Percentiles rank a stretch among this genome's conserved stretches.
Evolutionary conservation across 495 filamentous ascomycete genomes (phyloP).

Genomic region (Penicillium coffeae): DNA sequence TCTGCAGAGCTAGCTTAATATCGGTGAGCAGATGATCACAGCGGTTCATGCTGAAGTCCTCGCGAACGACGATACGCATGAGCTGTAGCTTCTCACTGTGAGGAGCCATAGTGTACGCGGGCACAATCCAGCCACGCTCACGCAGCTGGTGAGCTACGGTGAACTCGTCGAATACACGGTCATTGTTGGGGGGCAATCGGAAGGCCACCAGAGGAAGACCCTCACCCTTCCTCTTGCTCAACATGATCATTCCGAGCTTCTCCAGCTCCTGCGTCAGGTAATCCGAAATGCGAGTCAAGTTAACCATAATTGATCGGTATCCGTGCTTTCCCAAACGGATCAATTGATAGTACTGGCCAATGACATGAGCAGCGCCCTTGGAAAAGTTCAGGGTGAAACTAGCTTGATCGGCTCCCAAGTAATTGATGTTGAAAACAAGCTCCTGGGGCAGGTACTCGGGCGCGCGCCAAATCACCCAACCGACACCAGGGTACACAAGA

Average conservation of each 20-base stretch:
- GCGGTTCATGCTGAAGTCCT: conserved; percentile 76
- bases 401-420: conserved; percentile 90
- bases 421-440: conserved; percentile 97
- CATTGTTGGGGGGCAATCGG: conserved; percentile 56
- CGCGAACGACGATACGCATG: conserved; percentile 83
- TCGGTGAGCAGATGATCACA: conserved; percentile 71
- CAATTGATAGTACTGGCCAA: conserved; percentile 94
- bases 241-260: conserved; percentile 75
- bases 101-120: conserved; percentile 93
- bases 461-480: conserved; percentile 86
- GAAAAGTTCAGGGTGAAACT: conserved; percentile 97
- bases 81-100: conserved; percentile 73
- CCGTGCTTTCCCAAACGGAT: conserved; percentile 88
- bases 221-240: conserved; percentile 68
- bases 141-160: conserved; percentile 77
- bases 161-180: conserved; percentile 77
- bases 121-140: conserved; percentile 82
- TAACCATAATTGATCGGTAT: conserved; percentile 81
- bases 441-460: conserved; percentile 82
- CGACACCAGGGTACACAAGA: conserved; percentile 81
- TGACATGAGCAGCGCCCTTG: conserved; percentile 86
- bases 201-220: conserved; percentile 87
- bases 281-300: conserved; percentile 77
- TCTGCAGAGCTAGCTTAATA: conserved; percentile 63
- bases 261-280: conserved; percentile 68